Evolutionary conservation across 1,284 basidiomycete species (phyloP), one percentile per base, ranked within the genome.

Genomic region (Ustilago lituana): DNA sequence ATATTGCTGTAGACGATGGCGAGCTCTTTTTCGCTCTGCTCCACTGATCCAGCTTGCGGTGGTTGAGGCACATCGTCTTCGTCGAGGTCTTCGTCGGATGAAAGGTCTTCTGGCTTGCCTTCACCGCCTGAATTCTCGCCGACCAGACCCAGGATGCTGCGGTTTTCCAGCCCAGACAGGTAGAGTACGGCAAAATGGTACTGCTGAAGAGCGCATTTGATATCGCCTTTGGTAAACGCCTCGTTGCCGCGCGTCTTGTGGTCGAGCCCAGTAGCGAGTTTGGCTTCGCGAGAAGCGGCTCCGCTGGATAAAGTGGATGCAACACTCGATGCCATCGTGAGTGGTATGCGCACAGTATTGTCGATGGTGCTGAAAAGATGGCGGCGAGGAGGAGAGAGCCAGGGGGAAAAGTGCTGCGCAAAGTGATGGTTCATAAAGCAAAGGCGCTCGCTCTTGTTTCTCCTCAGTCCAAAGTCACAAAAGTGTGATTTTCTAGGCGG

Each of bases 141-240:
- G 1, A 68, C 32, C 3, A 68, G 35, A 3, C 48, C 65, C 0
- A 68, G 40, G 17, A 68, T 52, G 15, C 47, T 39, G 2, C 56
- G 45, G 0, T 20, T n/a, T 23, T 68, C 55, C 0, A 59, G 36
- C 0, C 51, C 65, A 12, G 46, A 48, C 0, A 68, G 41, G 32
- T 63, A 63, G 10, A 63, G 52, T 0, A 63, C 40, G 0, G 65
- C 59, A n/a, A 50, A 27, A 29, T 68, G 65, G 36, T 68, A 68
- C 1, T 40, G 43, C 8, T 37, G 19, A 0, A 68, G 48, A 0
- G 65, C 65, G n/a, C 41, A 15, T 1, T n/a, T 19, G 38, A 55
- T 33, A 48, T 68, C 65, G 19, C 39, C 27, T 5, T 17, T 10
- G 8, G 27, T 29, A 23, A 63, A 68, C 0, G 55, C 45, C 0